These are phyloP conservation scores for Bodo saltans DNA, from an alignment of 78 protist genomes.

Conservation along the genomic window DNA sequence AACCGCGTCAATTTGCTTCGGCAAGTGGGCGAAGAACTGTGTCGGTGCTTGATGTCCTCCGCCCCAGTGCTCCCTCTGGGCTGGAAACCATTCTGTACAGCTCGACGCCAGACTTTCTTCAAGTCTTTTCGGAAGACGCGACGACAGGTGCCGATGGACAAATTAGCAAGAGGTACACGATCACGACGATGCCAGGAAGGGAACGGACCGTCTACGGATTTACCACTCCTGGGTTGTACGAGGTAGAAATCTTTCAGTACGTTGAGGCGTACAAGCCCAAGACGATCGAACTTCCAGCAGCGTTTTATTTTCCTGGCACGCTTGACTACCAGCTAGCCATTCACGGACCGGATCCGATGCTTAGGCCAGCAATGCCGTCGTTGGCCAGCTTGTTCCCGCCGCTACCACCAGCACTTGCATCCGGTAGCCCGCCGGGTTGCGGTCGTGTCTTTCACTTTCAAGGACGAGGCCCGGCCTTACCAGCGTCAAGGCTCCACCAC, in stretches of 20 bases:
- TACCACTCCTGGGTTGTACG: background rate
- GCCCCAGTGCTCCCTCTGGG: background rate
- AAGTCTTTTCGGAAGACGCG: background rate
- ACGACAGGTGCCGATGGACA: background rate
- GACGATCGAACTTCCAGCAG: background rate
- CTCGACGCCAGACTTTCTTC: background rate
- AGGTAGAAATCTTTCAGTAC: background rate
- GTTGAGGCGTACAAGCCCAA: background rate
- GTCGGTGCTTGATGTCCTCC: no score
- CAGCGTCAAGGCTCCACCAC: no score
- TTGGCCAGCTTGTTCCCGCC: no score
- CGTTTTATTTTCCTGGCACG: background rate
- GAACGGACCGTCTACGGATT: background rate
- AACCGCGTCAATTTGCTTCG: no score
- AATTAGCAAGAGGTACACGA: background rate
- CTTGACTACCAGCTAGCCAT: background rate
- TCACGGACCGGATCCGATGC: background rate
- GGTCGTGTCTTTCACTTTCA: no score
- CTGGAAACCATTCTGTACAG: background rate
- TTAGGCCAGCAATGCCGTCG: background rate
- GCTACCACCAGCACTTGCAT: no score
- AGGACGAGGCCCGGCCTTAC: no score
- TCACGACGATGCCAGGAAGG: background rate
- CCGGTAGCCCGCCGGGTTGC: no score
- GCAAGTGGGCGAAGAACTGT: no score